Percentiles rank a stretch among this genome's conserved stretches.
Conservation (phyloP, 352 stramenopile species). For the Phytophthora aleatoria region DNA sequence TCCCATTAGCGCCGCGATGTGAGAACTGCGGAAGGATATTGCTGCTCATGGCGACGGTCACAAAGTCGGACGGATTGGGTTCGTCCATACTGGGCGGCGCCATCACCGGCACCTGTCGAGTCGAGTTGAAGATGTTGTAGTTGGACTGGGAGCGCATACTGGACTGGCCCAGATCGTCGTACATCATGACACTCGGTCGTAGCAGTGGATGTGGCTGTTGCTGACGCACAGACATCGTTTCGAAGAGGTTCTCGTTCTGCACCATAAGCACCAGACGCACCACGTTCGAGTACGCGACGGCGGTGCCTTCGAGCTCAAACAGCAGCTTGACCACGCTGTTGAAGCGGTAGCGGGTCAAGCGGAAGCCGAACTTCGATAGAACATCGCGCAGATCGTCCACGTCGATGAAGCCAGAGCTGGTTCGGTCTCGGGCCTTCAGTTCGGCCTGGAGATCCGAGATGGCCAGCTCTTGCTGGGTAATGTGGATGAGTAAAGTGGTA, state of each 20-base stretch:
- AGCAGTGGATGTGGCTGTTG: constrained; percentile 26
- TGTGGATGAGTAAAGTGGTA: constrained; percentile 26
- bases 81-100: neutral
- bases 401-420: constrained; percentile 36
- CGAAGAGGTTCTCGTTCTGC: constrained; percentile 23
- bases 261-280: constrained; percentile 42
- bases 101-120: constrained; percentile 13
- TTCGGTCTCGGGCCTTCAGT: constrained; percentile 35
- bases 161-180: constrained; percentile 19
- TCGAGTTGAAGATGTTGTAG: constrained; percentile 36
- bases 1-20: neutral
- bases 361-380: constrained; percentile 47
- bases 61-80: constrained; percentile 14
- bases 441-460: constrained; percentile 41
- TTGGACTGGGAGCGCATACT: constrained; percentile 34
- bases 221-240: constrained; percentile 3
- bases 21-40: constrained; percentile 11
- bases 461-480: constrained; percentile 25
- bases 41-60: constrained; percentile 11
- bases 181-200: constrained; percentile 28
- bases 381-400: constrained; percentile 50
- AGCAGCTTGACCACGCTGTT: constrained; percentile 66
- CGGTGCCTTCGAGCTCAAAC: constrained; percentile 43
- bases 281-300: constrained; percentile 51
- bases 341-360: constrained; percentile 62